These are phyloP conservation scores for Tulasnella sp. DNA, from an alignment of 768 basidiomycete species.

Conservation along the genomic window DNA sequence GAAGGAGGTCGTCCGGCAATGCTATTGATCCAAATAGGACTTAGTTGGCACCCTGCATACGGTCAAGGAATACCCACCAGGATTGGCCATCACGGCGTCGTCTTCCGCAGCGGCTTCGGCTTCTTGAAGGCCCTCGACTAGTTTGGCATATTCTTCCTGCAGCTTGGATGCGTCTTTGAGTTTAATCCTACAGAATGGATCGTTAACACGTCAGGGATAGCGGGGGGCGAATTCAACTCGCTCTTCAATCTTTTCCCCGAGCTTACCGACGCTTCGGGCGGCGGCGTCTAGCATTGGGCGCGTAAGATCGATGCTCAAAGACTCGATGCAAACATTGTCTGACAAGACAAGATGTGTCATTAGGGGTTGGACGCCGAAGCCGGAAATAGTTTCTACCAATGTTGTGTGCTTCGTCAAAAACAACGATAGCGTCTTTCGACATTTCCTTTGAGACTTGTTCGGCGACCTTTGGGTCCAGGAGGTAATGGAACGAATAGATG, in stretches of 20 bases:
- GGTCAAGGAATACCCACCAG: conserved; percentile 39
- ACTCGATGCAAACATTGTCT: conserved; percentile 99
- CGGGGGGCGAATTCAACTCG: conserved; percentile 29
- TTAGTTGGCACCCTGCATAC: background rate
- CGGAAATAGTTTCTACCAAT: conserved; percentile 49
- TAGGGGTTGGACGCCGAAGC: background rate
- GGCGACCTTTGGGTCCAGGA: conserved; percentile 96
- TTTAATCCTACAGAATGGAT: conserved; percentile 58
- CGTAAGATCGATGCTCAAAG: conserved; percentile 91
- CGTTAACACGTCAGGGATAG: background rate
- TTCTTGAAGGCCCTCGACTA: conserved; percentile 88
- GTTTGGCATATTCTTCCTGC: conserved; percentile 90
- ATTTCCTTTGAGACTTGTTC: conserved; percentile 98
- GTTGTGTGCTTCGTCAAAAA: conserved; percentile 99
- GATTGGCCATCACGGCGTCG: conserved; percentile 67
- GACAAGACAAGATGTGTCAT: background rate
- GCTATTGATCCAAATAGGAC: conserved; percentile 33
- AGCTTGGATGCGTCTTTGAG: conserved; percentile 83
- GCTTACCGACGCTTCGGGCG: conserved; percentile 67
- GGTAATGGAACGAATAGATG: conserved; percentile 98
- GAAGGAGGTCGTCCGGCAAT: conserved; percentile 85
- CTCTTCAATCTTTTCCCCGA: conserved; percentile 93
- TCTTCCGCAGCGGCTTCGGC: conserved; percentile 54
- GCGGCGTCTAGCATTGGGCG: conserved; percentile 97
- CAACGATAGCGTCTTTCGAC: conserved; percentile 95